Evolutionary conservation across 768 basidiomycete species (phyloP), one percentile per base, ranked within the genome.

Genomic region (Leucogyrophana mollusca): DNA sequence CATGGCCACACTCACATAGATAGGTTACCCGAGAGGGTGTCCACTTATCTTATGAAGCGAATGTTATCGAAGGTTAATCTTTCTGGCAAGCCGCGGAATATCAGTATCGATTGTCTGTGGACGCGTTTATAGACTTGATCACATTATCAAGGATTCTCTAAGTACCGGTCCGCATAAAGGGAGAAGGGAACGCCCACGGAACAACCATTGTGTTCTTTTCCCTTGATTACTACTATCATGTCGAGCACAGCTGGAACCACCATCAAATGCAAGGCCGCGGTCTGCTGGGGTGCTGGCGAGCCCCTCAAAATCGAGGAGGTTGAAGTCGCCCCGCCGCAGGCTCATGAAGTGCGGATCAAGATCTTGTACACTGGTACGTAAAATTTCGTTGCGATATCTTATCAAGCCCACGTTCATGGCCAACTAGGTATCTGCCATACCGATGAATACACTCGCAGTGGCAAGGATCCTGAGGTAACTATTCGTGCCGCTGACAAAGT

Each of bases 391-490:
- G 13, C 43, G 37, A 22, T 47, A 18, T 34, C 25, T 43, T 22
- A 48, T 8, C 16, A 6, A 6, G 16, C 20, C 13, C 27, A 30
- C 27, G 13, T 13, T 51, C 34, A 52, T 56, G 33, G 34, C 52
- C 21, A 40, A 34, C 32, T 38, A 89, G 88, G 88, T 51, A 88
- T 99, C 64, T 99, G 96, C 71, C 94, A 98, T 68, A 97, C 95
- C 60, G 94, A 98, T 60, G 94, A 94, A 62, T 98, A 94, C 73
- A 94, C 93, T 51, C 85, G 94, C 62, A 94, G 91, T 64, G 94
- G 94, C 46, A 88, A 88, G 67, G 95, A 99, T 65, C 84, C 94
- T 34, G 96, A 98, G 80, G 94, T 87, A 64, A 43, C 60, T 52
- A 18, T 34, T 40, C 38, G 37, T 48, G 30, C 25, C 14, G 42